Evolutionary conservation across 2,329 filamentous ascomycete species (phyloP), one percentile per base, ranked within the genome.

Genomic region (Exophiala sp.): DNA sequence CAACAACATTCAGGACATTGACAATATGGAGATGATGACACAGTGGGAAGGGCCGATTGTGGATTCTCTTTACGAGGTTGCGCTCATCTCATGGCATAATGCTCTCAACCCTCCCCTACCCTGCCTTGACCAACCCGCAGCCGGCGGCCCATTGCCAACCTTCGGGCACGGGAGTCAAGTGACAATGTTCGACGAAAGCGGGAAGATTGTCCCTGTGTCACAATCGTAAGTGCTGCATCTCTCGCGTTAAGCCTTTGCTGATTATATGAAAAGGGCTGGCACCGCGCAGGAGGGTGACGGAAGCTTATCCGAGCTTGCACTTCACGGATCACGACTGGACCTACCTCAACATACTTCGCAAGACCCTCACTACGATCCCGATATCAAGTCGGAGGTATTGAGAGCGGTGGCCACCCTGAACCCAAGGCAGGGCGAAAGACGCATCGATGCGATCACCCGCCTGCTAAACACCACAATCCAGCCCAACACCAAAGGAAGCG

Each of bases 1-100:
- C 68, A 88, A 88, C 64, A 91, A 90, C 60, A 85, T 90, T 43
- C 75, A 78, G 65, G 81, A 88, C 56, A 90, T 88, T 46, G 83
- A 86, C 59, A 91, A 91, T 57, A 53, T 89, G 48, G 86, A 91
- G 65, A 89, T 91, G 86, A 82, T 88, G 77, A 74, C 79, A 2
- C 85, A 87, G 48, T 64, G 88, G 0, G 85, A 90, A 67, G 86
- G 86, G 0, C 79, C 84, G 0, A 85, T 90, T 50, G 85, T 90
- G 0, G 83, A 89, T 59, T 80, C 80, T 1, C 66, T 90, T 19
- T 89, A 88, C 62, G 86, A 91, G 56, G 82, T 82, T 56, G 83
- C 83, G 0, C 64, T 89, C 32, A 74, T 89, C 6, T 84, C 82
- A 0, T 91, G 86, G 86, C 73, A 83, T 56, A 81, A 81, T 52